Conservation (phyloP, 306 rosid genomes). For the Acacia acuminata region DNA sequence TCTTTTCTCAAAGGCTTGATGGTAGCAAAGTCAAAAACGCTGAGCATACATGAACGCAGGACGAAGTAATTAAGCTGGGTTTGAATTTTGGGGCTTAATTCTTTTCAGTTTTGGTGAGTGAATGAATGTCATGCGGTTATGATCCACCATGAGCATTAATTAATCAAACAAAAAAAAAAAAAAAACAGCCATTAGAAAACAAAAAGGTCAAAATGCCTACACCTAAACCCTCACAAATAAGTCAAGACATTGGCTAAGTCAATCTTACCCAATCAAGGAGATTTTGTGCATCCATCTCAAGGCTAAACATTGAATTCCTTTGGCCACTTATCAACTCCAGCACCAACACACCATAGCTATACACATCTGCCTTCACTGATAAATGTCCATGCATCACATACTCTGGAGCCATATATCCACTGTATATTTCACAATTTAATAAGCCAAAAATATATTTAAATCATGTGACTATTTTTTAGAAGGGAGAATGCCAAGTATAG, state of each 20-base stretch:
- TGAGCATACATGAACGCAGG: constrained; percentile 2
- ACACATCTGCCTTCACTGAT: constrained; percentile 81
- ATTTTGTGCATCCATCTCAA: constrained; percentile 32
- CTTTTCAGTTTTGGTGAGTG: constrained; percentile 4
- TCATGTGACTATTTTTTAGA: neutral
- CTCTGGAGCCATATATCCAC: constrained; percentile 98
- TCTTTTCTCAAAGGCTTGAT: neutral
- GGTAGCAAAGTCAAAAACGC: neutral
- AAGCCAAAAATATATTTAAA: neutral
- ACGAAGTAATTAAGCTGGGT: neutral
- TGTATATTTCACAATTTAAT: constrained; percentile 30
- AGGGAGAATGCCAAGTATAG: neutral
- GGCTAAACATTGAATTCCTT: constrained; percentile 49
- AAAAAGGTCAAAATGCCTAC: constrained; percentile 35
- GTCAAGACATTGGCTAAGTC: neutral
- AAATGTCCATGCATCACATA: constrained; percentile 85
- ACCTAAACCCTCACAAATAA: constrained; percentile 1
- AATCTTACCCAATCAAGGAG: constrained; percentile 50
- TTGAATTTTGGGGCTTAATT: constrained; percentile 15
- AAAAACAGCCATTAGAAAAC: neutral
- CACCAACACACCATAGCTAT: constrained; percentile 87
- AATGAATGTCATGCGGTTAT: constrained; percentile 25
- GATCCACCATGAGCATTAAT: neutral
- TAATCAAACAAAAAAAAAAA: neutral
- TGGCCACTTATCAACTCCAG: constrained; percentile 80